Conservation (phyloP, 495 filamentous ascomycete species). For the Neurospora sp. region DNA sequence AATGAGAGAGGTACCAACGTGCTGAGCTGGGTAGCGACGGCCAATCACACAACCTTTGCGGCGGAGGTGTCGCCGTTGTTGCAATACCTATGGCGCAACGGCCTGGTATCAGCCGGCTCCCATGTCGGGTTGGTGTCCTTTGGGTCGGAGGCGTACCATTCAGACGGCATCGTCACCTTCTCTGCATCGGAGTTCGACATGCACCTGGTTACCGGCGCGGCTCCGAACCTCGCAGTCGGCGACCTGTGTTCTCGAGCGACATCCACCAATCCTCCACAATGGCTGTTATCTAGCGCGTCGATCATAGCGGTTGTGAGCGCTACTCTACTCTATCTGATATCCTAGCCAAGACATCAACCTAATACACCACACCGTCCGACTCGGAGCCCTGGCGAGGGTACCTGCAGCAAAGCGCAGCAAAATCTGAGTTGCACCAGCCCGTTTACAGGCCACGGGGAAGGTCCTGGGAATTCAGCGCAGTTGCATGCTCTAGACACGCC, state of each 20-base stretch:
- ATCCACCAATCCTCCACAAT: conserved; percentile 2
- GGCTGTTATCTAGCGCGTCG: conserved; percentile 11
- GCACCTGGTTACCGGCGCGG: conserved; percentile 11
- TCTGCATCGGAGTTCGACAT: conserved; percentile 13
- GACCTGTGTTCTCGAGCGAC: conserved; percentile 2
- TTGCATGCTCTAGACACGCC: background rate
- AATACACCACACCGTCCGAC: background rate
- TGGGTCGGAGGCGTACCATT: conserved; percentile 19
- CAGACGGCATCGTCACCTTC: conserved; percentile 20
- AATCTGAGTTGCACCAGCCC: background rate
- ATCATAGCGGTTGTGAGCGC: conserved; percentile 14
- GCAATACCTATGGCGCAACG: conserved; percentile 19
- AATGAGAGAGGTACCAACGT: conserved; percentile 20
- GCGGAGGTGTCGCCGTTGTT: conserved; percentile 20
- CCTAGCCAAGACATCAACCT: conserved; percentile 2
- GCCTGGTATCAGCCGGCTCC: conserved; percentile 12
- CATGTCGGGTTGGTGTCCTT: conserved; percentile 18
- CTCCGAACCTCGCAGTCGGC: conserved; percentile 7
- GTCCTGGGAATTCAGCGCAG: background rate
- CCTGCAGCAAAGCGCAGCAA: conserved; percentile 12
- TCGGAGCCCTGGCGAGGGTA: conserved; percentile 8
- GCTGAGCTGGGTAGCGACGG: conserved; percentile 17
- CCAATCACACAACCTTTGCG: conserved; percentile 12
- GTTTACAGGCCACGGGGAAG: background rate
- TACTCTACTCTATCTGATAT: conserved; percentile 10